Evolutionary conservation across 2,329 filamentous ascomycete genomes (phyloP).

Genomic region (Kalaharituber pfeilii): DNA sequence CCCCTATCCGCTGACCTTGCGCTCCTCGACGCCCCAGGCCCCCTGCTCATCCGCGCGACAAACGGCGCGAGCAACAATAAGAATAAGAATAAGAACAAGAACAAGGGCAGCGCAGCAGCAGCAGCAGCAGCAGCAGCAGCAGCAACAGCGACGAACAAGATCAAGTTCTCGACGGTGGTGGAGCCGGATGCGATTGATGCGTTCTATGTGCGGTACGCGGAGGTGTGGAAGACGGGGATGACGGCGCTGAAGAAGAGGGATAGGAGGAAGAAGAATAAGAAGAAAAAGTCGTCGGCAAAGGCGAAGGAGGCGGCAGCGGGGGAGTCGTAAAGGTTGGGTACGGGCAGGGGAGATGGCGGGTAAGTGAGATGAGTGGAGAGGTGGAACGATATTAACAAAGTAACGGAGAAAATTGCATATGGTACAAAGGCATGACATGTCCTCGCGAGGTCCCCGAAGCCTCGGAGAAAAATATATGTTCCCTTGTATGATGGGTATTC

Average conservation of each 20-base stretch:
- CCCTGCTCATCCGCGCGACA: slow-evolving; percentile 66
- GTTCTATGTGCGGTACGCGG: slow-evolving; percentile 75
- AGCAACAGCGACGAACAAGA: no score
- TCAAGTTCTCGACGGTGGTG: slow-evolving; percentile 73
- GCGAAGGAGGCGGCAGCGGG: slow-evolving; percentile 1
- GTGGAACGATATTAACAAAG: no score
- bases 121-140: slow-evolving; percentile 36
- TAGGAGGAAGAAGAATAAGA: slow-evolving; percentile 66
- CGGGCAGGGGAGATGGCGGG: neutral
- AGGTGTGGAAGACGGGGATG: slow-evolving; percentile 83
- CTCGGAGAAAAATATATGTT: no score
- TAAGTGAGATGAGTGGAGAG: no score
- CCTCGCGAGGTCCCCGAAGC: no score
- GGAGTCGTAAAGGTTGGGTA: neutral
- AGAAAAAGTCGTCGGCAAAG: slow-evolving; percentile 56
- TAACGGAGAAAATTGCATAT: no score
- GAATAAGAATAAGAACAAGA: slow-evolving; percentile 33
- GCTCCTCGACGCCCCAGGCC: slow-evolving; percentile 42
- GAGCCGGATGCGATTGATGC: slow-evolving; percentile 54
- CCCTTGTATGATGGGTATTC: no score
- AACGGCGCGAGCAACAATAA: slow-evolving; percentile 50
- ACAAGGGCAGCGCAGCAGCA: no score
- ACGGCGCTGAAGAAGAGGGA: slow-evolving; percentile 79
- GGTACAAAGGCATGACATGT: neutral
- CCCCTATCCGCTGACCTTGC: slow-evolving; percentile 37